phyloP scores from a whole-genome alignment of 2,329 filamentous ascomycete species.

The Furcasterigmium furcatum region DNA sequence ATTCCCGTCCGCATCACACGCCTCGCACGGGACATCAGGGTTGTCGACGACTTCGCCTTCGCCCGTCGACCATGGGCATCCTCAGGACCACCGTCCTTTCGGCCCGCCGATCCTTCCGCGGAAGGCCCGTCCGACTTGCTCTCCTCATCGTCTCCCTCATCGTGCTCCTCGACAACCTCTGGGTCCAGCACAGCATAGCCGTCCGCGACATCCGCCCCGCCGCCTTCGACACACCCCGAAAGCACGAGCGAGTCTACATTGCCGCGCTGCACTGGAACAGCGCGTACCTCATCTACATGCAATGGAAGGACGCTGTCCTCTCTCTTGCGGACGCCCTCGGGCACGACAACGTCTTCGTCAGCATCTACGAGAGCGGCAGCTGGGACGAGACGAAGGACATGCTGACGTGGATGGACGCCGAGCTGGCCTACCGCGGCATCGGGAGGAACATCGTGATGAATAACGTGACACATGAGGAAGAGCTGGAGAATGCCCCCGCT shows the following conservation, averaged over 20 bases:
- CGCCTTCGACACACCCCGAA: slow-evolving; percentile 14
- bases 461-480: slow-evolving; percentile 55
- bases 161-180: slow-evolving; percentile 34
- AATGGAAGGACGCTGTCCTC: slow-evolving; percentile 62
- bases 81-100: background rate
- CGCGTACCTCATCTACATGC: slow-evolving; percentile 52
- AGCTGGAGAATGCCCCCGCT: slow-evolving; percentile 31
- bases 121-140: slow-evolving; percentile 27
- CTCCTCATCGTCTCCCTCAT: slow-evolving; percentile 28
- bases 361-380: slow-evolving; percentile 66
- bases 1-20: no score
- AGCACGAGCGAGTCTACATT: slow-evolving; percentile 56
- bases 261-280: slow-evolving; percentile 69
- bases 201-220: background rate
- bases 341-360: slow-evolving; percentile 63
- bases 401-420: slow-evolving; percentile 51
- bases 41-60: no score
- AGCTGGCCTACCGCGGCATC: slow-evolving; percentile 50
- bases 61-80: background rate
- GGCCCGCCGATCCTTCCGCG: slow-evolving; percentile 32
- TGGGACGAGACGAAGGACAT: slow-evolving; percentile 65
- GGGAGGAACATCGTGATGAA: slow-evolving; percentile 53
- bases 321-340: slow-evolving; percentile 55
- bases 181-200: slow-evolving; percentile 19
- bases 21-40: no score